Percentiles rank a stretch among this genome's conserved stretches.
Evolutionary conservation across 495 filamentous ascomycete species (phyloP).

Genomic region (Amphirosellinia nigrospora): DNA sequence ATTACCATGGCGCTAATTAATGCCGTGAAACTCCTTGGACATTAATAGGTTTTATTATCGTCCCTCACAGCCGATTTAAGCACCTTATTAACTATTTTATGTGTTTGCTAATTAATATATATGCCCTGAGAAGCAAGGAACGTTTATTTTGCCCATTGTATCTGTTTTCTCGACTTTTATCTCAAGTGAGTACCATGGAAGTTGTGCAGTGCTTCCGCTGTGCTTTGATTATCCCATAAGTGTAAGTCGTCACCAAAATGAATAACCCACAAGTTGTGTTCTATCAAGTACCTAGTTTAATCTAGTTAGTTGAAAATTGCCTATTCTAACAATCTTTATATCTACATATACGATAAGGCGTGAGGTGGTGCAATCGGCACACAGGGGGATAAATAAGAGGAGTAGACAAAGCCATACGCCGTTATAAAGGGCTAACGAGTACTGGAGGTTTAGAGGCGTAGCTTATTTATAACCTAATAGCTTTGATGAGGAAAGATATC

Average conservation of each 20-base stretch:
- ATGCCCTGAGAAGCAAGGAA: not conserved
- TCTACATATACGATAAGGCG: not conserved
- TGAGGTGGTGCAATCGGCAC: not conserved
- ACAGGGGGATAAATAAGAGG: not conserved
- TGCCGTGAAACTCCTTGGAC: not conserved
- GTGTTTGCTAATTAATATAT: no score
- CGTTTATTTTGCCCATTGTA: not conserved
- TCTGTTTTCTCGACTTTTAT: not conserved
- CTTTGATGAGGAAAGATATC: no score
- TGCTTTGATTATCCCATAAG: not conserved
- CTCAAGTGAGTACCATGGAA: not conserved
- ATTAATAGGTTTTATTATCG: no score
- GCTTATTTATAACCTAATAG: not conserved
- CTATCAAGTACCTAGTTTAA: not conserved
- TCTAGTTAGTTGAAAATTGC: not conserved
- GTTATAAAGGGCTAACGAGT: not conserved
- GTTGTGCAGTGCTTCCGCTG: not conserved
- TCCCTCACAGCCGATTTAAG: no score
- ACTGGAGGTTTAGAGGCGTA: not conserved
- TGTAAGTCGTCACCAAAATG: not conserved
- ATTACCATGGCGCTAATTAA: not conserved
- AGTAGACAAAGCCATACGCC: not conserved
- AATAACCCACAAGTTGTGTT: not conserved
- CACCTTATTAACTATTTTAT: no score
- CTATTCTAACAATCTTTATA: not conserved